Evolutionary conservation across 2,329 filamentous ascomycete species (phyloP).

Genomic region (Colletotrichum musae): DNA sequence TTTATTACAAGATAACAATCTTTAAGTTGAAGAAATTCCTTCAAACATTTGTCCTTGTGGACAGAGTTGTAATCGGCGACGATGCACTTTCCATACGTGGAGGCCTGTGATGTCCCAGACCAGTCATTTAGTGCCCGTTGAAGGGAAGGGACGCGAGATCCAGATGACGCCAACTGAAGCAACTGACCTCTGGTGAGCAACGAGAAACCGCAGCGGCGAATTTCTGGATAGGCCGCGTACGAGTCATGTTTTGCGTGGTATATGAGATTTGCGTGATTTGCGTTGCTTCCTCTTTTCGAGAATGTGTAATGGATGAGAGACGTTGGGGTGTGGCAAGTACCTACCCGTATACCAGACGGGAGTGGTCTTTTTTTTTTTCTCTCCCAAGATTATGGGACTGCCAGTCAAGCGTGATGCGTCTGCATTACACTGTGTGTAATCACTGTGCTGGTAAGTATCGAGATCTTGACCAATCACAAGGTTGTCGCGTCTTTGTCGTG

Average conservation of each 20-base stretch:
- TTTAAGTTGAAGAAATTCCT: slow-evolving; percentile 88
- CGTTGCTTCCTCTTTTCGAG: too few species aligned
- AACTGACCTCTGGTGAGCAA: slow-evolving; percentile 68
- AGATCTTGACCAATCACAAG: too few species aligned
- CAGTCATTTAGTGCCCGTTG: not conserved
- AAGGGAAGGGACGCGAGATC: not conserved
- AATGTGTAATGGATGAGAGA: too few species aligned
- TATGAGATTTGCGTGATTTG: too few species aligned
- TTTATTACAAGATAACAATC: slow-evolving; percentile 86
- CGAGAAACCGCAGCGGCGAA: slow-evolving; percentile 68
- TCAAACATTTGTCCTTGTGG: slow-evolving; percentile 89
- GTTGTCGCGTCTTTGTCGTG: too few species aligned
- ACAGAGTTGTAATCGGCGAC: slow-evolving; percentile 91
- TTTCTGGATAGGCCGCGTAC: slow-evolving; percentile 66
- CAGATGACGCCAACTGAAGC: not conserved
- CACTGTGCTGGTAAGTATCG: too few species aligned
- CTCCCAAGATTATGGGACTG: too few species aligned
- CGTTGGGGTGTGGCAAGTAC: too few species aligned
- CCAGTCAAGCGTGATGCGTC: too few species aligned
- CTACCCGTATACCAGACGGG: too few species aligned
- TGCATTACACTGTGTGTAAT: too few species aligned
- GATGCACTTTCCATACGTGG: slow-evolving; percentile 92
- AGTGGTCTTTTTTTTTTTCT: too few species aligned
- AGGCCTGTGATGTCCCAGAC: slow-evolving; percentile 69
- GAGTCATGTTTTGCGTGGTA: slow-evolving; percentile 43